Evolutionary conservation across 192 early-diverging fungal genomes (phyloP).

Genomic region (Linnemannia schmuckeri): DNA sequence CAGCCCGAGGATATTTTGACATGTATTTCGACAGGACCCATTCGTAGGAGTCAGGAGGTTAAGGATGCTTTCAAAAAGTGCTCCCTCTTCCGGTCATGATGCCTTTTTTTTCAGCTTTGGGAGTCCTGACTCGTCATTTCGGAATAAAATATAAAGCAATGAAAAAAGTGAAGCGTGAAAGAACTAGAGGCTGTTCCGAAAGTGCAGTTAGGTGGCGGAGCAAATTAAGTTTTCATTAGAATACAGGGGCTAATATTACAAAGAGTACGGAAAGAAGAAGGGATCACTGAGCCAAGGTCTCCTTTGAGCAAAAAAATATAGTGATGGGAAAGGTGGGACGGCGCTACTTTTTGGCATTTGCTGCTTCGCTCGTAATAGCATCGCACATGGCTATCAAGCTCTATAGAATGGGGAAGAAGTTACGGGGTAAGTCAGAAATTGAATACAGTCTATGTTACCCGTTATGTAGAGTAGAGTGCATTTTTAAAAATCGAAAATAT

Average conservation of each 20-base stretch:
- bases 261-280: not conserved
- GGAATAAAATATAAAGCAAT: not conserved
- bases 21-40: conserved; percentile 78
- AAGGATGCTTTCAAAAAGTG: conserved; percentile 64
- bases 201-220: not conserved
- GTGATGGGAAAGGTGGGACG: not conserved
- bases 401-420: not conserved
- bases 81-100: conserved; percentile 38
- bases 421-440: not conserved
- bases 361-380: conserved; percentile 17
- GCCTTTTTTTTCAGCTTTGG: not conserved
- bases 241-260: conserved; percentile 1
- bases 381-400: conserved; percentile 28
- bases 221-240: not conserved
- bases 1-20: conserved; percentile 84
- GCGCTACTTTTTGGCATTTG: not conserved
- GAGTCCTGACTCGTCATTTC: not conserved
- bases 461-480: no score
- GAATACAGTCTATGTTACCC: not conserved
- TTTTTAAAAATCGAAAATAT: not conserved
- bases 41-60: conserved; percentile 64
- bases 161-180: not conserved
- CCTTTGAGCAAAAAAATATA: not conserved
- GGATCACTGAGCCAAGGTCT: not conserved
- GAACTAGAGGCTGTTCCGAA: not conserved